Conservation (phyloP, 805 yeast species). For the Candida boleticola region DNA sequence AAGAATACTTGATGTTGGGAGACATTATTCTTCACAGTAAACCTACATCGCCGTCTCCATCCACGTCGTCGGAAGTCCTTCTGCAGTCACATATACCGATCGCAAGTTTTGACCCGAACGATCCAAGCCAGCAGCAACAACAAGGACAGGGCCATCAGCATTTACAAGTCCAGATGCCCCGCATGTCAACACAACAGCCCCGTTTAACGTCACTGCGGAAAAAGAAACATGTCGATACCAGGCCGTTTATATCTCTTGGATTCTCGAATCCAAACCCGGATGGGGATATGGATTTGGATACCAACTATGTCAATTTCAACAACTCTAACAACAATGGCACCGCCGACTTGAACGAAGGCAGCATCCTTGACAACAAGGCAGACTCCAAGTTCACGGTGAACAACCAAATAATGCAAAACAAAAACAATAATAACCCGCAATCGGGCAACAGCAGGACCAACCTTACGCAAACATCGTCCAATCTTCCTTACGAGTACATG, state of each 20-base stretch:
- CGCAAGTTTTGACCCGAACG: neutral
- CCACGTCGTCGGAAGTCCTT: slow-evolving; percentile 13
- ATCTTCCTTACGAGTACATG: slow-evolving; percentile 38
- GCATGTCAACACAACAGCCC: too few species aligned
- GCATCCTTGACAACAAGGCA: neutral
- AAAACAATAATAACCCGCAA: too few species aligned
- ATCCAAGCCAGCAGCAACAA: neutral
- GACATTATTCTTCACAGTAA: slow-evolving; percentile 44
- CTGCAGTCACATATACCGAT: neutral
- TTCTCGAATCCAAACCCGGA: slow-evolving; percentile 12
- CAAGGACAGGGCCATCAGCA: too few species aligned
- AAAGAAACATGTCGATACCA: slow-evolving; percentile 17
- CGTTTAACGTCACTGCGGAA: slow-evolving; percentile 1
- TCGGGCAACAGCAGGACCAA: neutral
- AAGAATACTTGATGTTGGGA: slow-evolving; percentile 51
- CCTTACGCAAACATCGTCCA: neutral
- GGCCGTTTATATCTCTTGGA: slow-evolving; percentile 44
- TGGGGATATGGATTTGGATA: neutral
- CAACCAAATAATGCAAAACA: neutral
- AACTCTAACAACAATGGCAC: neutral
- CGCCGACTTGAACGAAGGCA: neutral
- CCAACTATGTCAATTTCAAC: neutral
- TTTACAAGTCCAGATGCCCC: too few species aligned
- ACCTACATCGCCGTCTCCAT: slow-evolving; percentile 40
- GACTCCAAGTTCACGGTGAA: neutral